These are phyloP conservation scores for Neurospora sp. DNA, from an alignment of 2,329 filamentous ascomycete genomes.

Conservation along the genomic window DNA sequence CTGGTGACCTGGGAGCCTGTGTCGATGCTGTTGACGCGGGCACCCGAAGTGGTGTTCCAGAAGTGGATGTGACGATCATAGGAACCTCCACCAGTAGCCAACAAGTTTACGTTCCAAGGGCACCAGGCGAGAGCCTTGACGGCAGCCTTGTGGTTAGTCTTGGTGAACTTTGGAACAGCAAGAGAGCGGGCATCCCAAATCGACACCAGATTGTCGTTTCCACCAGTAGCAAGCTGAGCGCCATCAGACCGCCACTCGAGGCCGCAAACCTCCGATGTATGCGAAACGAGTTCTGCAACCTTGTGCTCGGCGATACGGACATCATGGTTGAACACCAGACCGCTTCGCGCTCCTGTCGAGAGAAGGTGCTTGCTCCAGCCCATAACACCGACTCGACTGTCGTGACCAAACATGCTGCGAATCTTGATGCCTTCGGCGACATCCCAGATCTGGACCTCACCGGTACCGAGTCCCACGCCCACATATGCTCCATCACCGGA, in stretches of 20 bases:
- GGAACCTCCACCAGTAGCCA: slow-evolving; percentile 90
- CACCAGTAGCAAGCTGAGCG: slow-evolving; percentile 91
- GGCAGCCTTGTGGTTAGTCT: slow-evolving; percentile 98
- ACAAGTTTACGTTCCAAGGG: slow-evolving; percentile 95
- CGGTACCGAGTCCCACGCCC: slow-evolving; percentile 84
- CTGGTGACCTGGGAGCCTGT: slow-evolving; percentile 96
- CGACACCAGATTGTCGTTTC: slow-evolving; percentile 97
- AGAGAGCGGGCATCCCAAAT: slow-evolving; percentile 98
- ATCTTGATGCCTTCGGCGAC: slow-evolving; percentile 91
- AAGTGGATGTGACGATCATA: slow-evolving; percentile 99
- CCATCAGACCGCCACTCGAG: slow-evolving; percentile 97
- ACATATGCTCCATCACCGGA: slow-evolving; percentile 95
- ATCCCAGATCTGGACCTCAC: slow-evolving; percentile 99
- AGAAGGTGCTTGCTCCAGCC: slow-evolving; percentile 98
- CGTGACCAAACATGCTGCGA: slow-evolving; percentile 96
- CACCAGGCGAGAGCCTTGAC: slow-evolving; percentile 99
- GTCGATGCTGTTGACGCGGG: slow-evolving; percentile 97
- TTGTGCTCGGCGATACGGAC: slow-evolving; percentile 97
- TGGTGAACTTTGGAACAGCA: slow-evolving; percentile 93
- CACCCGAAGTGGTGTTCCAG: slow-evolving; percentile 98
- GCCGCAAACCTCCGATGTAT: slow-evolving; percentile 96
- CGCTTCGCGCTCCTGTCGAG: slow-evolving; percentile 87
- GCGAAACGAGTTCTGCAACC: slow-evolving; percentile 89
- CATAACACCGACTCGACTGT: slow-evolving; percentile 94
- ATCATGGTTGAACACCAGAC: slow-evolving; percentile 96